These are phyloP conservation scores for Chlorella sp. DNA, from an alignment of 139 green algal genomes.

Conservation along the genomic window DNA sequence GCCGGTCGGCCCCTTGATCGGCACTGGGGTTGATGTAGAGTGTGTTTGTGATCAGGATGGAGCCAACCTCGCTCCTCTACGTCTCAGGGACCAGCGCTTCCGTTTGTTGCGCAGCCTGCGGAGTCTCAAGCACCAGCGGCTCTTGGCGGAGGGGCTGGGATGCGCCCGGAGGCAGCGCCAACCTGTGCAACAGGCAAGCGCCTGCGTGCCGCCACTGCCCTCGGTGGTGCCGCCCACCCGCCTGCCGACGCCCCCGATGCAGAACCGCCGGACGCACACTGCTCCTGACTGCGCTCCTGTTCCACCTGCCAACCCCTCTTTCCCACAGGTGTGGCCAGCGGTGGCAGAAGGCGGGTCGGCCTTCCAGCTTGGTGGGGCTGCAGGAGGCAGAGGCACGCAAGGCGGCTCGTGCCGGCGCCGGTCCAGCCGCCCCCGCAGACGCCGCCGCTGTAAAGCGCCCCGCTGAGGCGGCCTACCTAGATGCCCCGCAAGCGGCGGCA, in stretches of 20 bases:
- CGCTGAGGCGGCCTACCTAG: not conserved
- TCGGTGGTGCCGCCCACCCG: too few species aligned
- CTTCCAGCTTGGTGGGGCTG: not conserved
- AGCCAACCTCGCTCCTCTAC: not conserved
- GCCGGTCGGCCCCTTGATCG: too few species aligned
- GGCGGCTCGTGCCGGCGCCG: not conserved
- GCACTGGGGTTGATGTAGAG: too few species aligned
- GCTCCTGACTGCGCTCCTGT: not conserved
- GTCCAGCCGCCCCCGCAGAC: not conserved
- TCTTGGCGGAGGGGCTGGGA: constrained; percentile 13
- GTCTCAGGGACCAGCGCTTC: not conserved
- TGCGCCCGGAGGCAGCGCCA: not conserved
- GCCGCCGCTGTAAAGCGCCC: not conserved
- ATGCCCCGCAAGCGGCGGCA: not conserved
- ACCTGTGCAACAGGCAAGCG: not conserved
- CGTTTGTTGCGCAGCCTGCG: not conserved
- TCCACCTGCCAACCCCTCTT: not conserved
- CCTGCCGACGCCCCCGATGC: too few species aligned
- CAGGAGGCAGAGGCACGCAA: not conserved
- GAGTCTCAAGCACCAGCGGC: not conserved
- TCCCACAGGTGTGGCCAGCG: constrained; percentile 22
- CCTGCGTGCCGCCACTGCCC: too few species aligned
- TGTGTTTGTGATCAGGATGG: not conserved
- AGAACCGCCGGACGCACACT: too few species aligned
- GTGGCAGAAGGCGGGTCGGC: constrained; percentile 10